These are phyloP conservation scores for Calonectria pteridis DNA, from an alignment of 2,329 filamentous ascomycete genomes.

Conservation along the genomic window DNA sequence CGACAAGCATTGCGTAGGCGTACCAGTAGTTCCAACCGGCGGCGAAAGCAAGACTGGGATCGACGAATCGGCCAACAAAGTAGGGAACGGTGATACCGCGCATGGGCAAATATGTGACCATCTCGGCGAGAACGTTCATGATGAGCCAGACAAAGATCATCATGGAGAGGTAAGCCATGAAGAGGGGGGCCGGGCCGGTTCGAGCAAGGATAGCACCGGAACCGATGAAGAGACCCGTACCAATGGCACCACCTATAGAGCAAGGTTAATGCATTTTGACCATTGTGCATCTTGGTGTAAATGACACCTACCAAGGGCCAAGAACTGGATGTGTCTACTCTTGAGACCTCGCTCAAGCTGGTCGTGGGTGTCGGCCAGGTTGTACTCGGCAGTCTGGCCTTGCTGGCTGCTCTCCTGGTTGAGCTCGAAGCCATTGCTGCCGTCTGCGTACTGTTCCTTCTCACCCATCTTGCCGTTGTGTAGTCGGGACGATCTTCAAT, in stretches of 20 bases:
- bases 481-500: neutral
- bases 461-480: constrained; percentile 29
- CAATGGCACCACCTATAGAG: constrained; percentile 63
- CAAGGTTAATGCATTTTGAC: neutral
- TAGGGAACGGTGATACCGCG: constrained; percentile 69
- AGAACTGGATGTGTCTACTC: constrained; percentile 71
- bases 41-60: constrained; percentile 68
- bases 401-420: constrained; percentile 42
- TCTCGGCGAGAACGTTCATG: constrained; percentile 68
- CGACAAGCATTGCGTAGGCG: constrained; percentile 69
- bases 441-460: constrained; percentile 30
- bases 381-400: constrained; percentile 46
- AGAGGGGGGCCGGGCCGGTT: constrained; percentile 74
- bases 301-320: constrained; percentile 61
- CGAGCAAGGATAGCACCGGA: constrained; percentile 67
- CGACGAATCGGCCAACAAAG: constrained; percentile 67
- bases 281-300: neutral
- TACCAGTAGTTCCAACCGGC: constrained; percentile 74
- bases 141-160: constrained; percentile 66
- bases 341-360: constrained; percentile 69
- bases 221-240: constrained; percentile 74
- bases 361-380: constrained; percentile 53
- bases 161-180: constrained; percentile 76
- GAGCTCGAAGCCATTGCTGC: constrained; percentile 39
- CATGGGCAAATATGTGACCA: constrained; percentile 67